Evolutionary conservation across 176 grass and related monocot genomes (phyloP), one percentile per base, ranked within the genome.

Genomic region (Avena eriantha): DNA sequence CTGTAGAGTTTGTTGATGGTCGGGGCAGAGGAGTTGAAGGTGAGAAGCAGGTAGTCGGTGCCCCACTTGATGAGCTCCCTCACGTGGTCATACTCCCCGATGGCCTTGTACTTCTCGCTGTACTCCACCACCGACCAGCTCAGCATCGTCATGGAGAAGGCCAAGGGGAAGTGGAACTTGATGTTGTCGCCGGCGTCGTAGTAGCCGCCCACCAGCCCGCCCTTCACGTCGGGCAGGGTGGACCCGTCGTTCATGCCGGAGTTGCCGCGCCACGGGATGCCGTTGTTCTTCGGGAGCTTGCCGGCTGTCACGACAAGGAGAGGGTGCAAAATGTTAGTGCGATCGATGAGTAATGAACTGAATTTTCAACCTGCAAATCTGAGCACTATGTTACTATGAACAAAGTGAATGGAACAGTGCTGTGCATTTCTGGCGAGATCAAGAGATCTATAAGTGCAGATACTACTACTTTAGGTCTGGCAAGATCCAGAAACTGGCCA

Each of bases 61-160:
- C 97, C 97, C 97, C 97, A 96, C 87, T 89, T 99, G 86, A 96
- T 99, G 77, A 99, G 83, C 18, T 99, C 94, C 86, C 90, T 92
- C 43, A 94, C 90, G 85, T 94, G 94, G 8, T 96, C 92, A 50
- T 99, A 96, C 90, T 99, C 97, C 11, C 89, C 94, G 12, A 96
- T 86, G 29, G 92, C 97, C 87, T 99, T 96, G 92, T 96, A 99
- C 85, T 90, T 92, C 22, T 90, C 73, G 72, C 90, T 90, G 83
- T 99, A 96, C 81, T 99, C 97, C 39, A 99, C 82, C 63, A 96
- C 97, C 23, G 97, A 96, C 97, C 97, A 99, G 84, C 97, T 99
- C 46, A 99, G 76, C 78, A 99, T 11, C 17, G 94, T 99, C 97
- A 99, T 96, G 63, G 97, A 96, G 88, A 94, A 99, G 10, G 97